Percentiles rank a stretch among this genome's conserved stretches.
phyloP scores from a whole-genome alignment of 2,329 filamentous ascomycete species.

The Escovopsis weberi region DNA sequence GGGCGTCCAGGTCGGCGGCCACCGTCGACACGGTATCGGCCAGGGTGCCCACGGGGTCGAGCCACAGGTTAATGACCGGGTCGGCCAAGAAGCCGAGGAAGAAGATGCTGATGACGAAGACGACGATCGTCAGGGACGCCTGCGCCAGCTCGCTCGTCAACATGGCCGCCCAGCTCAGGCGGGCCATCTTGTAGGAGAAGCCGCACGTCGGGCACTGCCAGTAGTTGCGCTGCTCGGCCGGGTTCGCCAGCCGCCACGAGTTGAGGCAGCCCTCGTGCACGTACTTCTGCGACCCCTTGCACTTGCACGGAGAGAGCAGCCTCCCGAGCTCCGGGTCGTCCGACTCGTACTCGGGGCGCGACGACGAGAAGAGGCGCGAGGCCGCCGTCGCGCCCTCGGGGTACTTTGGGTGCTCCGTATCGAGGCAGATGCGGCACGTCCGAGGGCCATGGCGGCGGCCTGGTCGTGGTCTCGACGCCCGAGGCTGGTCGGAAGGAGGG shows the following conservation, averaged over 20 bases:
- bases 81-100: constrained; percentile 82
- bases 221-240: constrained; percentile 50
- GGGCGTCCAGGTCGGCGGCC: constrained; percentile 25
- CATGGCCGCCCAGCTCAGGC: constrained; percentile 60
- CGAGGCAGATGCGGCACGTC: constrained; percentile 82
- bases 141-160: constrained; percentile 54
- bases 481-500: neutral
- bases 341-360: constrained; percentile 47
- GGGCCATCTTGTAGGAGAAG: constrained; percentile 66
- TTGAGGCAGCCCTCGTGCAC: constrained; percentile 86
- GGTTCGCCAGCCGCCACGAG: constrained; percentile 65
- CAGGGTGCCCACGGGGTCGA: constrained; percentile 58
- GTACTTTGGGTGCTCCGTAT: constrained; percentile 41
- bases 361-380: constrained; percentile 18
- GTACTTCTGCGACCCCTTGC: constrained; percentile 85
- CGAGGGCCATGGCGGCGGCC: constrained; percentile 54
- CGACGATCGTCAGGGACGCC: constrained; percentile 52
- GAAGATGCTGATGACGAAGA: constrained; percentile 63
- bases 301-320: constrained; percentile 79
- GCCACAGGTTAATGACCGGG: constrained; percentile 77
- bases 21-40: constrained; percentile 34
- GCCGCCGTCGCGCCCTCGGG: constrained; percentile 18
- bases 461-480: constrained; percentile 1
- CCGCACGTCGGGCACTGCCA: constrained; percentile 82
- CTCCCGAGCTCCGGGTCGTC: constrained; percentile 60